phyloP scores from a whole-genome alignment of 495 filamentous ascomycete species.

The Xylaria flabelliformis region DNA sequence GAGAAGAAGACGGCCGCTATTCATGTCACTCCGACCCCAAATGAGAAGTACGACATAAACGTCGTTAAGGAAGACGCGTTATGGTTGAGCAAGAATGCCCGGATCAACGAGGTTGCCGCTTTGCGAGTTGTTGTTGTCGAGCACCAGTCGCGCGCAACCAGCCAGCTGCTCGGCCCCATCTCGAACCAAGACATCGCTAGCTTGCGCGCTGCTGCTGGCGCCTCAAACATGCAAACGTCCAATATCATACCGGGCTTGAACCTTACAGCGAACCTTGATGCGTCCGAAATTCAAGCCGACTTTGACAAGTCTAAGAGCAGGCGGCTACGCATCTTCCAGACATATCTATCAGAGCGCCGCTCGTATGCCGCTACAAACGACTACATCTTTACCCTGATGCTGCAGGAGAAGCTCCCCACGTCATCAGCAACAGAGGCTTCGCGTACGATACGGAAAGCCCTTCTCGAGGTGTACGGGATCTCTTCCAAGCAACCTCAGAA shows the following conservation, averaged over 20 bases:
- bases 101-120: slow-evolving; percentile 82
- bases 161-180: slow-evolving; percentile 68
- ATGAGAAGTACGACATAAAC: slow-evolving; percentile 73
- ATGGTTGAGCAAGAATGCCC: slow-evolving; percentile 79
- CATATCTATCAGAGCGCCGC: slow-evolving; percentile 73
- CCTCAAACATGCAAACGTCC: slow-evolving; percentile 58
- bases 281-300: slow-evolving; percentile 54
- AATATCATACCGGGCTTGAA: slow-evolving; percentile 53
- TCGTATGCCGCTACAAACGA: slow-evolving; percentile 60
- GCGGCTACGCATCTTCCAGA: slow-evolving; percentile 65
- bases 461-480: slow-evolving; percentile 41
- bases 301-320: slow-evolving; percentile 65
- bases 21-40: slow-evolving; percentile 73
- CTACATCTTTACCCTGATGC: slow-evolving; percentile 49
- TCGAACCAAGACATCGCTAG: slow-evolving; percentile 72
- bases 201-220: slow-evolving; percentile 68
- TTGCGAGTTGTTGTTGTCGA: slow-evolving; percentile 82
- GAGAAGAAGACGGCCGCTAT: slow-evolving; percentile 92
- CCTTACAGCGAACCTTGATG: slow-evolving; percentile 49
- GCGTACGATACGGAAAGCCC: slow-evolving; percentile 36
- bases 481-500: slow-evolving; percentile 40
- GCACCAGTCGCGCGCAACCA: slow-evolving; percentile 74
- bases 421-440: slow-evolving; percentile 39
- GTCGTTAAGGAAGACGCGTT: slow-evolving; percentile 84
- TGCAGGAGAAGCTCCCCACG: slow-evolving; percentile 43